Base-by-base conservation (phyloP, 345 rosid species). In the Pugionium dolabratum region DNA sequence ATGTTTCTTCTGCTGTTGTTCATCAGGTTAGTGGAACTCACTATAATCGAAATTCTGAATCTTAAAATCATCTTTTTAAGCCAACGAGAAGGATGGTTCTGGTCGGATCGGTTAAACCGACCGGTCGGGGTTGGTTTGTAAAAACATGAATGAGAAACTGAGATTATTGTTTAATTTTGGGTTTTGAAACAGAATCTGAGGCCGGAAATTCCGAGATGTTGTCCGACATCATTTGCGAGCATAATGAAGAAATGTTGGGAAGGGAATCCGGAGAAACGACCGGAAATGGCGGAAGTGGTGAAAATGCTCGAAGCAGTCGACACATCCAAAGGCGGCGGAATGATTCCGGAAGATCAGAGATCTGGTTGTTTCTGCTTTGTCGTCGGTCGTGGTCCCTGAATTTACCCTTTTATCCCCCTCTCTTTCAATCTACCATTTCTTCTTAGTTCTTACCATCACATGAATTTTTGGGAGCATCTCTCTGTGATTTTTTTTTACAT, bases 291-390 rank as follows among this genome's bases (percentile, higher is more conserved):
- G 0, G 87, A 87, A 40, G 99, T 91, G 35, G 99, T 91, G 75
- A 82, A 43, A 46, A 76, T 91, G 96, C 71, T 95, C 53, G 95
- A 95, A 83, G 87, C 79, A 3, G 78, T 95, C 4, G 85, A 95
- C 78, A 91, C 99, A 4, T 85, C 88, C 76, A 95, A 84, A 78
- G 99, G 99, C 36, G 99, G 99, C 47, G 99, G 99, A 72, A 95
- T 95, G 99, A 91, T 95, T 64, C 91, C 99, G 1, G 97, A 95
- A 2, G 99, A 80, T 78, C 88, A 89, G 73, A 54, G 56, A n/a
- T n/a, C 83, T 0, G 74, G 81, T 37, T 95, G 97, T 66, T 84
- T 95, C 74, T 95, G 99, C 65, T 89, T 95, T 33, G 78, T 72
- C 61, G 78, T 86, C 1, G 69, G 71, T 30, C 97, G 96, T 34